phyloP scores from a whole-genome alignment of 305 asterid genomes.

The Fraxinus velutina region DNA sequence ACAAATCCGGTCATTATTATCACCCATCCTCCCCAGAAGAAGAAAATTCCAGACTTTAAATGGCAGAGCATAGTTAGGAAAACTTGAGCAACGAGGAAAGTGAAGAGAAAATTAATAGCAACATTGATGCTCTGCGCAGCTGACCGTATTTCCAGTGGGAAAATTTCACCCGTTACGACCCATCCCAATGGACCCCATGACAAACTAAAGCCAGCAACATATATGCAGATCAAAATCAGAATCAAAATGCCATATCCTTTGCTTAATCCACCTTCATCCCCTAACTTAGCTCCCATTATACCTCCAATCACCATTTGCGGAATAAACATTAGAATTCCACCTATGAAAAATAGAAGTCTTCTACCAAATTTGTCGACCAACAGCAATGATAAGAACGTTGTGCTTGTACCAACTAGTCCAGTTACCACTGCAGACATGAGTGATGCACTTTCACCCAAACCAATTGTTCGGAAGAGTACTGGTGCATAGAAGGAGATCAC shows the following conservation, averaged over 20 bases:
- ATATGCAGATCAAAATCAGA: conserved; percentile 22
- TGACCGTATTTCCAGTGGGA: conserved; percentile 33
- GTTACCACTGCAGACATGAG: conserved; percentile 52
- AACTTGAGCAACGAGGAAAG: conserved; percentile 34
- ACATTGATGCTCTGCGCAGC: conserved; percentile 40
- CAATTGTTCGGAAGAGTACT: conserved; percentile 44
- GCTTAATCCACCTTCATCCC: conserved; percentile 29
- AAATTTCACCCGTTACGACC: conserved; percentile 39
- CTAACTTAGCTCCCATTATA: conserved; percentile 31
- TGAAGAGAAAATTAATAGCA: conserved; percentile 29
- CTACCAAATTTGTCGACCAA: conserved; percentile 49
- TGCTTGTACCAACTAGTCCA: conserved; percentile 33
- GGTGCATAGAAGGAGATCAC: conserved; percentile 63
- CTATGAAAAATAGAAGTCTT: conserved; percentile 37
- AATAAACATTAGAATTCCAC: conserved; percentile 46
- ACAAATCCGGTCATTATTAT: conserved; percentile 32
- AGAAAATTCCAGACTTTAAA: conserved; percentile 36
- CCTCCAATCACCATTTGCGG: conserved; percentile 42
- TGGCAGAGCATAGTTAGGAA: conserved; percentile 41
- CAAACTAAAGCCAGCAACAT: conserved; percentile 30
- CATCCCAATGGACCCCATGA: conserved; percentile 54
- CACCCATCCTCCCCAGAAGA: conserved; percentile 38
- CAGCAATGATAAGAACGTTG: conserved; percentile 31
- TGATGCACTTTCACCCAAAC: conserved; percentile 50
- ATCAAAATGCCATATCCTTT: conserved; percentile 30